Evolutionary conservation across 257 asterid species (phyloP).

Genomic region (Solanum paucissectum): DNA sequence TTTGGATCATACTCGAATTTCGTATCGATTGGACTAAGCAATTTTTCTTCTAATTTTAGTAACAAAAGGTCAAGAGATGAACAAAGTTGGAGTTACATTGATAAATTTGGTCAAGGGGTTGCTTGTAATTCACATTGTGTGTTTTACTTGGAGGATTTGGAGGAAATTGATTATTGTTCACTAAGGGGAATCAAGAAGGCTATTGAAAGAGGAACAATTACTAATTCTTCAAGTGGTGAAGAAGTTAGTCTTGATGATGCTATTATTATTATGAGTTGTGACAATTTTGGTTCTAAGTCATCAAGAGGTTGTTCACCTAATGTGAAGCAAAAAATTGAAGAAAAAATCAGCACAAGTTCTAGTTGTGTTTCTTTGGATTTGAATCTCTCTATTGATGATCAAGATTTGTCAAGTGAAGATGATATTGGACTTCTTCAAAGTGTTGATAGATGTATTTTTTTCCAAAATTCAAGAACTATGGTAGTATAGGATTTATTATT

Average conservation of each 20-base stretch:
- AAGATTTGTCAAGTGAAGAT: constrained; percentile 11
- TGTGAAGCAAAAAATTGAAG: constrained; percentile 8
- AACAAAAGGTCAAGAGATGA: constrained; percentile 54
- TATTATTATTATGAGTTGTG: constrained; percentile 51
- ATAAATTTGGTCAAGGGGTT: constrained; percentile 32
- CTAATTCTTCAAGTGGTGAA: constrained; percentile 22
- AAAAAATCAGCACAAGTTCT: background rate
- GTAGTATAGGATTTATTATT: background rate
- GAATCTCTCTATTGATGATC: constrained; percentile 34
- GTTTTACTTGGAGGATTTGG: constrained; percentile 55
- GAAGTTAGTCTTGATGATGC: constrained; percentile 56
- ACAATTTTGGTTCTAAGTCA: constrained; percentile 22
- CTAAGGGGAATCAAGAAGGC: constrained; percentile 36
- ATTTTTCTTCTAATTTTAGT: constrained; percentile 23
- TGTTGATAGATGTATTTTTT: constrained; percentile 52
- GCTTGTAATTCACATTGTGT: constrained; percentile 51
- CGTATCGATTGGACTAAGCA: constrained; percentile 29
- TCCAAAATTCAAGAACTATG: constrained; percentile 8
- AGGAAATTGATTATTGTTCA: constrained; percentile 33
- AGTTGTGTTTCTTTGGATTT: constrained; percentile 38
- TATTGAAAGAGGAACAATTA: constrained; percentile 47
- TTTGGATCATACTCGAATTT: constrained; percentile 56
- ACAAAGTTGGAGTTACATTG: constrained; percentile 30
- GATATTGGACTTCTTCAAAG: constrained; percentile 42
- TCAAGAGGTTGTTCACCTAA: constrained; percentile 43